Percentiles rank a stretch among this genome's conserved stretches.
These are phyloP conservation scores for Wickerhamomyces strasburgensis DNA, from an alignment of 805 yeast species.

Conservation along the genomic window DNA sequence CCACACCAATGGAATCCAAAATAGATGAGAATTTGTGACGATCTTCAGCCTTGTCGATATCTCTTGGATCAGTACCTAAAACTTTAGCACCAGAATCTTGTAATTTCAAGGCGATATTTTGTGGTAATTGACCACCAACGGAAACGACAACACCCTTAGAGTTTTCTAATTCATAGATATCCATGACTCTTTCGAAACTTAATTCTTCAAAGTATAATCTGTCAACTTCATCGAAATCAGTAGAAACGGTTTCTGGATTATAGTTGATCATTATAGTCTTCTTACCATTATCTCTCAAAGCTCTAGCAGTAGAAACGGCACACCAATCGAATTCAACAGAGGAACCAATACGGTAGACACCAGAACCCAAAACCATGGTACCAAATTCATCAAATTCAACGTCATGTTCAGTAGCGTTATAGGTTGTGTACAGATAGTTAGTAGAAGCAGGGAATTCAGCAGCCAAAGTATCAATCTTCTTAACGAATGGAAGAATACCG, in stretches of 20 bases:
- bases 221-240: slow-evolving; percentile 98
- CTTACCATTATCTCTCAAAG: slow-evolving; percentile 80
- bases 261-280: slow-evolving; percentile 95
- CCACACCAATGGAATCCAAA: slow-evolving; percentile 86
- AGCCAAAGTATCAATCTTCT: slow-evolving; percentile 94
- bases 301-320: slow-evolving; percentile 95
- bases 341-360: slow-evolving; percentile 97
- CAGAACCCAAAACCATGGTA: slow-evolving; percentile 94
- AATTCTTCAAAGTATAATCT: slow-evolving; percentile 94
- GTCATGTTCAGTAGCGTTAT: slow-evolving; percentile 85
- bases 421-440: slow-evolving; percentile 92
- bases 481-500: slow-evolving; percentile 87
- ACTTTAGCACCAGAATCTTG: slow-evolving; percentile 81
- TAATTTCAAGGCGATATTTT: slow-evolving; percentile 85
- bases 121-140: slow-evolving; percentile 98
- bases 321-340: slow-evolving; percentile 99
- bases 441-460: slow-evolving; percentile 99
- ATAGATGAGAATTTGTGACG: slow-evolving; percentile 96
- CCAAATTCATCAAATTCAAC: slow-evolving; percentile 85
- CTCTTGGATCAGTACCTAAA: slow-evolving; percentile 90
- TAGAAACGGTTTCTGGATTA: slow-evolving; percentile 97
- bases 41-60: slow-evolving; percentile 96
- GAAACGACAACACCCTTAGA: slow-evolving; percentile 91
- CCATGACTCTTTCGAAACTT: slow-evolving; percentile 93
- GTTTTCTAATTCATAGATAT: slow-evolving; percentile 88